Evolutionary conservation across 2,329 filamentous ascomycete species (phyloP).

Genomic region (Botrytis squamosa): DNA sequence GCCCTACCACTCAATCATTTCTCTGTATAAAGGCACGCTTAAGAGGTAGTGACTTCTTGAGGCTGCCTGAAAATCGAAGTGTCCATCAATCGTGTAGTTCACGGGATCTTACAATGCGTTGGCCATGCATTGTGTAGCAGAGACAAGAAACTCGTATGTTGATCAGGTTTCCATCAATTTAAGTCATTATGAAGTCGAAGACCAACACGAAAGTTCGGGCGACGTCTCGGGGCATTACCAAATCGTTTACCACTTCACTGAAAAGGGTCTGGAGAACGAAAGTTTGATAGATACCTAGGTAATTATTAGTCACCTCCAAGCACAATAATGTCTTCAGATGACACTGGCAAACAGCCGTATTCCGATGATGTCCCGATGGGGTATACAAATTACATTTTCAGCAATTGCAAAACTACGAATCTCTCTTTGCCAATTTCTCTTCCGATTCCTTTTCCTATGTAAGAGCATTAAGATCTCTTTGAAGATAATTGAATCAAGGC

Average conservation of each 20-base stretch:
- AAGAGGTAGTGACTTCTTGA: neutral
- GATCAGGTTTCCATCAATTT: neutral
- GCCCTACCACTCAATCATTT: neutral
- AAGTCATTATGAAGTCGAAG: too few relatives aligned
- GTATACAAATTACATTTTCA: neutral
- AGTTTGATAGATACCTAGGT: neutral
- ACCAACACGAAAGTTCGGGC: neutral
- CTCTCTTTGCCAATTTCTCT: neutral
- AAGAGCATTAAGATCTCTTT: neutral
- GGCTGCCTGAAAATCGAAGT: conserved; percentile 1
- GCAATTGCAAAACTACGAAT: neutral
- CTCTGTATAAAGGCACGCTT: neutral
- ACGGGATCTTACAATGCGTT: conserved; percentile 17
- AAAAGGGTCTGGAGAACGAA: neutral
- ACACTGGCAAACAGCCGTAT: neutral
- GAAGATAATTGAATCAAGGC: neutral
- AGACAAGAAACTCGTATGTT: conserved; percentile 2
- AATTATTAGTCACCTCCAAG: neutral
- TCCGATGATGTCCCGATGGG: neutral
- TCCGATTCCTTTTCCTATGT: too few relatives aligned
- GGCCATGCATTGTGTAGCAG: conserved; percentile 14
- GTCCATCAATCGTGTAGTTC: neutral
- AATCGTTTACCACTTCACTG: neutral
- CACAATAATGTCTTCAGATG: neutral
- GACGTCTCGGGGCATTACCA: neutral